These are phyloP conservation scores for Cucurbita ficifolia DNA, from an alignment of 306 rosid species.

Conservation along the genomic window DNA sequence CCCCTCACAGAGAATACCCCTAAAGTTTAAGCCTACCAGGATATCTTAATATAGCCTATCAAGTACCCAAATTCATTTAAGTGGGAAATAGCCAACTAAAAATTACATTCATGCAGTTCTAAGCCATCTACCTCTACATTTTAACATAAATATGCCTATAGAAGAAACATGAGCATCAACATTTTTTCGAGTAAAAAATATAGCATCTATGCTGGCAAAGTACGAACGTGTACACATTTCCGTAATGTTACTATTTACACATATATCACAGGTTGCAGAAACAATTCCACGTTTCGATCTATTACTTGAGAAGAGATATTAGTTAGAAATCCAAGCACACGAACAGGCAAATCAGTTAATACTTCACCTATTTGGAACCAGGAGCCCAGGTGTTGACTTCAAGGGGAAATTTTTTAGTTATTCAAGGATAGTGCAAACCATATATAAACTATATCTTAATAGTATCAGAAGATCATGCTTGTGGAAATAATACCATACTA, in stretches of 20 bases:
- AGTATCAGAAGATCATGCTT: neutral
- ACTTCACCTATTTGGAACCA: neutral
- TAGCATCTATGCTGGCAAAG: neutral
- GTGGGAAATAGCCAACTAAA: neutral
- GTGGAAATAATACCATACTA: conserved; percentile 43
- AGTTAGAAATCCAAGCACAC: neutral
- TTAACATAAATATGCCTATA: neutral
- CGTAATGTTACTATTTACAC: neutral
- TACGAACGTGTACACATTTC: neutral
- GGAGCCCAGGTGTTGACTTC: neutral
- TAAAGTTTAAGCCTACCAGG: neutral
- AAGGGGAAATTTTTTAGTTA: neutral
- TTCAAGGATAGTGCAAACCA: neutral
- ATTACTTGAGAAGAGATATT: neutral
- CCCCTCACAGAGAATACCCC: neutral
- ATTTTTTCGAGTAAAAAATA: neutral
- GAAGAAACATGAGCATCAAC: neutral
- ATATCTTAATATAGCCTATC: neutral
- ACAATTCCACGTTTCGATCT: neutral
- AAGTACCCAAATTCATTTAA: neutral
- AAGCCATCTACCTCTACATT: neutral
- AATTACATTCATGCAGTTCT: neutral
- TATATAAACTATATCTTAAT: neutral
- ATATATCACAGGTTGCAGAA: neutral
- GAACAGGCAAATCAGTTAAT: neutral